A percentile compares a stretch with the other conserved stretches of the same genome.
These are phyloP conservation scores for Ogataea corticis DNA, from an alignment of 805 yeast species.

Conservation along the genomic window DNA sequence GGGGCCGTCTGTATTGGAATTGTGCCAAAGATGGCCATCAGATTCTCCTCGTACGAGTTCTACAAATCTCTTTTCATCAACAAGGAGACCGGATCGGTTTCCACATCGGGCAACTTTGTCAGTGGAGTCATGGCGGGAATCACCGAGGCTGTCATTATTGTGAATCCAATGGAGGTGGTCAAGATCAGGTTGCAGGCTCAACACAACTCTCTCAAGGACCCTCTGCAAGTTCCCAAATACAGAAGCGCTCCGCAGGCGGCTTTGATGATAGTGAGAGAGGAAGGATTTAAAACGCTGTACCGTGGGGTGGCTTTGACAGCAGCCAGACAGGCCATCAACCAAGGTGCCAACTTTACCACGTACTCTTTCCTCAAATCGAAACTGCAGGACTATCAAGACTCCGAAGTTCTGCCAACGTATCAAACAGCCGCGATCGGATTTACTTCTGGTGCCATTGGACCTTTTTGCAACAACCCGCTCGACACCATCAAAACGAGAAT, in stretches of 20 bases:
- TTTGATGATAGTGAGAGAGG: slow-evolving; percentile 80
- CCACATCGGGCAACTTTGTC: slow-evolving; percentile 74
- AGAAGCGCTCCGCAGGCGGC: slow-evolving; percentile 92
- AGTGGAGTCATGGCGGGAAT: slow-evolving; percentile 98
- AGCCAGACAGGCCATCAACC: slow-evolving; percentile 97
- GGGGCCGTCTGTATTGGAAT: slow-evolving; percentile 98
- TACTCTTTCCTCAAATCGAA: slow-evolving; percentile 80
- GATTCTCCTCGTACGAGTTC: slow-evolving; percentile 92
- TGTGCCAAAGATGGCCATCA: slow-evolving; percentile 97
- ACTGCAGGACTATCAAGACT: slow-evolving; percentile 60
- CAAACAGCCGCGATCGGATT: slow-evolving; percentile 92
- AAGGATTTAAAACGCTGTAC: slow-evolving; percentile 85
- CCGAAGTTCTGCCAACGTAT: slow-evolving; percentile 77
- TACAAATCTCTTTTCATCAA: slow-evolving; percentile 70
- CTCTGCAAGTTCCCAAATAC: slow-evolving; percentile 74
- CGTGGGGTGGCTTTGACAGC: slow-evolving; percentile 96
- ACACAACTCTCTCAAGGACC: slow-evolving; percentile 87
- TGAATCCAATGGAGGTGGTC: slow-evolving; percentile 96
- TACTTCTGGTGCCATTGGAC: slow-evolving; percentile 95
- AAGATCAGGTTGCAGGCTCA: slow-evolving; percentile 96
- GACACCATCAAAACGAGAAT: slow-evolving; percentile 96
- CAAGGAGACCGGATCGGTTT: slow-evolving; percentile 58
- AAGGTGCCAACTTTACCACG: slow-evolving; percentile 96
- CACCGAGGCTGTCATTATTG: slow-evolving; percentile 92
- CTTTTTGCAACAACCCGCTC: slow-evolving; percentile 94